A percentile compares a stretch with the other conserved stretches of the same genome.
phyloP scores from a whole-genome alignment of 805 yeast species.

The Pichia deserticola region DNA sequence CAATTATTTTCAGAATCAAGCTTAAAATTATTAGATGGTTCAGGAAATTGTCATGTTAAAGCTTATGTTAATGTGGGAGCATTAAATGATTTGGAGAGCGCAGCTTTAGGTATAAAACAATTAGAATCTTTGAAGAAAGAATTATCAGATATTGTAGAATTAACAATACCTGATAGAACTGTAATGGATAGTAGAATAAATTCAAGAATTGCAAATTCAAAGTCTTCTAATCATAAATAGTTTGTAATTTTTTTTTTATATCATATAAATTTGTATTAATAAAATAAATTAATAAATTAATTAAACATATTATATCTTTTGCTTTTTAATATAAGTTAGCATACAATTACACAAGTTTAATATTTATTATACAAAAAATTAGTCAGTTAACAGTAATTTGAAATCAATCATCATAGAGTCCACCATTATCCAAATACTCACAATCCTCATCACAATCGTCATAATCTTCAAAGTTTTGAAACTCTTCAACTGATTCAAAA shows the following conservation, averaged over 20 bases:
- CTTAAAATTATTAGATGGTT: conserved; percentile 34
- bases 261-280: no score
- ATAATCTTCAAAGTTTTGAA: conserved; percentile 19
- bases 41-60: conserved; percentile 53
- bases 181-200: conserved; percentile 71
- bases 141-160: conserved; percentile 57
- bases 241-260: not conserved
- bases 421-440: conserved; percentile 14
- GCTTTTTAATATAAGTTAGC: no score
- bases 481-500: conserved; percentile 13
- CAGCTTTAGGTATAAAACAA: conserved; percentile 57
- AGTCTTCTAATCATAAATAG: conserved; percentile 1
- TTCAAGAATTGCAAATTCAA: conserved; percentile 20
- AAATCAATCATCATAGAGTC: conserved; percentile 5
- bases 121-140: conserved; percentile 57
- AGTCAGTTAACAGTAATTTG: no score
- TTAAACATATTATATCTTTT: no score
- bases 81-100: conserved; percentile 67
- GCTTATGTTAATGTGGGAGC: conserved; percentile 64
- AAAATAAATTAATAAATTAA: no score
- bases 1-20: not conserved
- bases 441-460: conserved; percentile 14
- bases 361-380: no score
- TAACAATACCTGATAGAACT: conserved; percentile 71
- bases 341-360: no score